phyloP scores from a whole-genome alignment of 2,329 filamentous ascomycete genomes.

The Geosmithia flava region DNA sequence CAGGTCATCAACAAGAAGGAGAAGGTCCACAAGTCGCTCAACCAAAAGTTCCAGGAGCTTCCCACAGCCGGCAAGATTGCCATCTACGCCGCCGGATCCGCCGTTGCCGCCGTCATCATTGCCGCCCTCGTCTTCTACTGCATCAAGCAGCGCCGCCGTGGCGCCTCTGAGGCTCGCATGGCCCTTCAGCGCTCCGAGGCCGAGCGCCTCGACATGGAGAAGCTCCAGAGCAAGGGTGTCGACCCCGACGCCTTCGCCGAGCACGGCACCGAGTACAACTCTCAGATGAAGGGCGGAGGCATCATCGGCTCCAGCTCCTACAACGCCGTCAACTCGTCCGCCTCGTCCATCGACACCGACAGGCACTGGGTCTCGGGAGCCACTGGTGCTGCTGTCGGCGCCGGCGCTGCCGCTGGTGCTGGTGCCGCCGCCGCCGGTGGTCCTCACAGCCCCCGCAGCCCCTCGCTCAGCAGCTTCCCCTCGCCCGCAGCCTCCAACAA shows the following conservation, averaged over 20 bases:
- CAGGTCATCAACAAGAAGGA: slow-evolving; percentile 25
- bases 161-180: slow-evolving; percentile 34
- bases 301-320: slow-evolving; percentile 1
- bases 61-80: slow-evolving; percentile 35
- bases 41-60: slow-evolving; percentile 42
- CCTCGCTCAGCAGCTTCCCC: neutral
- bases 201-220: slow-evolving; percentile 38
- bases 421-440: slow-evolving; percentile 1
- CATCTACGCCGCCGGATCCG: slow-evolving; percentile 35
- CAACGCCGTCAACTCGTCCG: slow-evolving; percentile 1
- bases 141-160: slow-evolving; percentile 39
- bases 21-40: slow-evolving; percentile 26
- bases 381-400: neutral
- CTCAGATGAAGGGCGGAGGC: slow-evolving; percentile 2
- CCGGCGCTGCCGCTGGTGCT: slow-evolving; percentile 2
- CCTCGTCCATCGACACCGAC: neutral
- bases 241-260: slow-evolving; percentile 21
- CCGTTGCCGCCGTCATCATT: slow-evolving; percentile 27
- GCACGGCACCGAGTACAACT: slow-evolving; percentile 5
- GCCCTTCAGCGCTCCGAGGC: slow-evolving; percentile 29
- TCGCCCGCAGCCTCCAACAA: neutral
- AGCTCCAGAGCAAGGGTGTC: slow-evolving; percentile 32
- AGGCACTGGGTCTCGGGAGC: neutral
- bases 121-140: slow-evolving; percentile 36
- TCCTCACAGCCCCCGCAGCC: neutral